A percentile compares a stretch with the other conserved stretches of the same genome.
These are phyloP conservation scores for Ustilago bromivora DNA, from an alignment of 1,284 basidiomycete genomes.

Conservation along the genomic window DNA sequence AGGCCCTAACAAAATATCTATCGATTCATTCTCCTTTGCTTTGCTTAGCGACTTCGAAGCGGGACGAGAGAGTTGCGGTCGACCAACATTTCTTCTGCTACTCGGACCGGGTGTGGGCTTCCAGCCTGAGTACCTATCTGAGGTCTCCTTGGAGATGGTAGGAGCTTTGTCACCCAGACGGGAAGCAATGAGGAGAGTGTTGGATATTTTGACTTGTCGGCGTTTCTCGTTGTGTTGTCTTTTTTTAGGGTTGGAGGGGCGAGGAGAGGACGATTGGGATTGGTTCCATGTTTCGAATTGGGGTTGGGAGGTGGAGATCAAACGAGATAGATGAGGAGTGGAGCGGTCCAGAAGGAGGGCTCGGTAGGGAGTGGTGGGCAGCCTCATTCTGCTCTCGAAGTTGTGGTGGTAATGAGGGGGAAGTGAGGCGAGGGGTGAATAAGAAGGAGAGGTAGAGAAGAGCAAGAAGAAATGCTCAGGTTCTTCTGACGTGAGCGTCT, in stretches of 20 bases:
- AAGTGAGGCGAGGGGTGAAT: neutral
- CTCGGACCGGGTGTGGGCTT: constrained; percentile 39
- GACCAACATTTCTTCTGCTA: constrained; percentile 27
- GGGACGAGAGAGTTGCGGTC: constrained; percentile 28
- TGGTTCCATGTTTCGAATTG: neutral
- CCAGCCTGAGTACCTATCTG: constrained; percentile 40
- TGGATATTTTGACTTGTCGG: constrained; percentile 11
- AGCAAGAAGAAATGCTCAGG: constrained; percentile 19
- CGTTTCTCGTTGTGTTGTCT: constrained; percentile 9
- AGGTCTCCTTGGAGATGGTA: constrained; percentile 16
- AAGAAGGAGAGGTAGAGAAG: neutral
- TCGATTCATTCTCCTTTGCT: constrained; percentile 4
- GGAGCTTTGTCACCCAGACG: constrained; percentile 19
- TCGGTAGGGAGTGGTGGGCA: constrained; percentile 2
- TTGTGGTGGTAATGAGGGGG: neutral
- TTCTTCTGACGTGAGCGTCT: neutral
- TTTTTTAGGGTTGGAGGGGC: neutral
- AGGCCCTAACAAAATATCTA: constrained; percentile 25
- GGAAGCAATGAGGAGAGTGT: constrained; percentile 40
- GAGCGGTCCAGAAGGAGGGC: constrained; percentile 10
- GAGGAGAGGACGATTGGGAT: neutral
- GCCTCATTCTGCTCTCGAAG: constrained; percentile 16
- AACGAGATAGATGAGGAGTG: neutral
- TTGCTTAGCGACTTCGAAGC: constrained; percentile 14
- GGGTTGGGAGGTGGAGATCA: constrained; percentile 4